Evolutionary conservation across 2,329 filamentous ascomycete species (phyloP), one percentile per base, ranked within the genome.

Genomic region (Chaetomium strumarium): DNA sequence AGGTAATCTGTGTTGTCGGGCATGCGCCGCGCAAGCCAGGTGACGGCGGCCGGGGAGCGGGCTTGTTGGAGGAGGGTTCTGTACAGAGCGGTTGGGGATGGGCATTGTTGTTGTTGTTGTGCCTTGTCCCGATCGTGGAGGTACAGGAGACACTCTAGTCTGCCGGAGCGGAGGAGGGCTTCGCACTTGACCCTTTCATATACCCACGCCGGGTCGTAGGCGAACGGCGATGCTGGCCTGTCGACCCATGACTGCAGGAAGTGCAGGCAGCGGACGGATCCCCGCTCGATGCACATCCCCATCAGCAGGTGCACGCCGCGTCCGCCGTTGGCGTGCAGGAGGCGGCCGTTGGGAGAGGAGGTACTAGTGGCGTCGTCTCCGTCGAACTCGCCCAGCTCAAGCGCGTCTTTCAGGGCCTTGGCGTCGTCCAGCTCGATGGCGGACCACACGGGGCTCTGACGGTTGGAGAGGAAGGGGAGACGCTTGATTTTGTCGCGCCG

Each of bases 311-410:
- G 45, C 2, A 42, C 34, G 19, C 41, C 49, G 2, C 12, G 14
- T 4, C 31, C 16, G 1, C 14, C n/a, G n/a, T 33, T 5, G 30
- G 38, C 29, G 10, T 33, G 33, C 2, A 55, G n/a, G 5, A 42
- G 3, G 1, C 31, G 36, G 17, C 40, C 49, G 33, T 52, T 50
- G 2, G 24, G 36, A 3, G 40, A 49, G 1, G 17, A 14, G 6
- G 12, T 19, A n/a, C n/a, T n/a, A n/a, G n/a, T n/a, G n/a, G n/a
- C n/a, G n/a, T n/a, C n/a, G 16, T 51, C 44, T 5, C 7, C 14
- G 1, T 39, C 37, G 10, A 55, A 53, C 12, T 55, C 46, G 38
- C 19, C 49, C 12, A 55, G 20, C 6, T 33, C 7, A 10, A 55
- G 24, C 1, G 42, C 38, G 2, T 39, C n/a, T 5, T 42, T 24